These are phyloP conservation scores for Venturia nashicola DNA, from an alignment of 2,329 filamentous ascomycete genomes.

Conservation along the genomic window DNA sequence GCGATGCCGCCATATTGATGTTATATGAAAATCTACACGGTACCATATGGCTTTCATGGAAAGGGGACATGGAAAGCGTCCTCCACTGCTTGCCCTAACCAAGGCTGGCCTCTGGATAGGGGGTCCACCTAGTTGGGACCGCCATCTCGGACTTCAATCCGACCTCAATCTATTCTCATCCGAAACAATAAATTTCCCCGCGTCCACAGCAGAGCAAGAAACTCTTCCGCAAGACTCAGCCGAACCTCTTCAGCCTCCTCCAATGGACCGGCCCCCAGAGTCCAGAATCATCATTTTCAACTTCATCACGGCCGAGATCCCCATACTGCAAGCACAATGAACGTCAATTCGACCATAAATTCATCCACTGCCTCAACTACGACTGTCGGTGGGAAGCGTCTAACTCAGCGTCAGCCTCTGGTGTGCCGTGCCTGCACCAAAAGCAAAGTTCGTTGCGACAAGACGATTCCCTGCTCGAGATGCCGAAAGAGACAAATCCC, in stretches of 20 bases:
- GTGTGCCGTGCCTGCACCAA: slow-evolving; percentile 11
- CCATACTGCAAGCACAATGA: background rate
- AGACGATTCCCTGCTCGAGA: slow-evolving; percentile 13
- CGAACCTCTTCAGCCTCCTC: background rate
- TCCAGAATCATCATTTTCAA: background rate
- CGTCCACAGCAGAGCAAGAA: background rate
- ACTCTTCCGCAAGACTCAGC: background rate
- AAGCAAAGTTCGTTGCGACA: slow-evolving; percentile 14
- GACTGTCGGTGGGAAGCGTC: background rate
- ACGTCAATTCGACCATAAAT: background rate
- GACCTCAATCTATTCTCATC: background rate
- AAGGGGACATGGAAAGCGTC: too few species aligned
- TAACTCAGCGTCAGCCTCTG: background rate
- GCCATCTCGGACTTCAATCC: background rate
- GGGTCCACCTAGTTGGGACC: background rate
- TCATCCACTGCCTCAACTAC: background rate
- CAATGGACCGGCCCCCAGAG: background rate
- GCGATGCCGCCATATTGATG: too few species aligned
- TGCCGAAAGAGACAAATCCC: slow-evolving; percentile 10
- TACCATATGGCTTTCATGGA: too few species aligned
- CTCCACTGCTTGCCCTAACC: too few species aligned
- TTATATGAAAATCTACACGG: too few species aligned
- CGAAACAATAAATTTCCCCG: background rate
- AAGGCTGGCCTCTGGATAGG: background rate
- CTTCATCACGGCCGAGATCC: background rate